Conservation (phyloP, 2,329 filamentous ascomycete species). For the Hypoxylon sp. region DNA sequence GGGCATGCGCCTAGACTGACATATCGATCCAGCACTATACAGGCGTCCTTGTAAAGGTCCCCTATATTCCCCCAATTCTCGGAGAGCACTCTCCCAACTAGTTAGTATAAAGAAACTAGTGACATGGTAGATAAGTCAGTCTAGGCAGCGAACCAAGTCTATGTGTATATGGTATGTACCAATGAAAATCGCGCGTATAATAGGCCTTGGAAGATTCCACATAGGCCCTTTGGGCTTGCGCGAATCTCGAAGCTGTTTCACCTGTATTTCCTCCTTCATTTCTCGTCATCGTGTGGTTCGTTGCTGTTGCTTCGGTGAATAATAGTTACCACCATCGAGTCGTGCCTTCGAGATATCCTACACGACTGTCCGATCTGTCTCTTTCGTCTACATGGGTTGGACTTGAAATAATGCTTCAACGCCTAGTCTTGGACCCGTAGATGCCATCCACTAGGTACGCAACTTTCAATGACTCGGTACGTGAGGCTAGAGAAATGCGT, state of each 20-base stretch:
- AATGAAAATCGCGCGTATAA: slow-evolving; percentile 10
- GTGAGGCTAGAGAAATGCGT: slow-evolving; percentile 11
- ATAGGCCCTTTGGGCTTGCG: slow-evolving; percentile 8
- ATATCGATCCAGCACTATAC: slow-evolving; percentile 30
- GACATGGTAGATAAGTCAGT: slow-evolving; percentile 29
- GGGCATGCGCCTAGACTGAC: slow-evolving; percentile 30
- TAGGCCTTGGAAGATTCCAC: slow-evolving; percentile 17
- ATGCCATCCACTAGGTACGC: slow-evolving; percentile 3
- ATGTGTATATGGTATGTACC: slow-evolving; percentile 32
- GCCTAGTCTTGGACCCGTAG: slow-evolving; percentile 5
- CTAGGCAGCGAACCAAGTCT: slow-evolving; percentile 29
- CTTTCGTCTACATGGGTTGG: slow-evolving; percentile 11
- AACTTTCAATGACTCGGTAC: slow-evolving; percentile 1
- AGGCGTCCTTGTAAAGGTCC: slow-evolving; percentile 30
- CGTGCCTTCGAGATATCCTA: slow-evolving; percentile 3
- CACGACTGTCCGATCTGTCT: slow-evolving; percentile 2
- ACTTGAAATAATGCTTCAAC: too few relatives aligned
- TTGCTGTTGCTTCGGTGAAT: slow-evolving; percentile 20
- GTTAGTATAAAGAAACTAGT: slow-evolving; percentile 29
- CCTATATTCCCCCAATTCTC: slow-evolving; percentile 27
- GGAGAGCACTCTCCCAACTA: slow-evolving; percentile 15
- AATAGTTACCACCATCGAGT: slow-evolving; percentile 10
- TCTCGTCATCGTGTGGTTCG: slow-evolving; percentile 31
- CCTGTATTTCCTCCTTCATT: slow-evolving; percentile 16
- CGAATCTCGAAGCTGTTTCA: slow-evolving; percentile 7